Conservation (phyloP, 2,329 filamentous ascomycete genomes). For the Fusarium napiforme region DNA sequence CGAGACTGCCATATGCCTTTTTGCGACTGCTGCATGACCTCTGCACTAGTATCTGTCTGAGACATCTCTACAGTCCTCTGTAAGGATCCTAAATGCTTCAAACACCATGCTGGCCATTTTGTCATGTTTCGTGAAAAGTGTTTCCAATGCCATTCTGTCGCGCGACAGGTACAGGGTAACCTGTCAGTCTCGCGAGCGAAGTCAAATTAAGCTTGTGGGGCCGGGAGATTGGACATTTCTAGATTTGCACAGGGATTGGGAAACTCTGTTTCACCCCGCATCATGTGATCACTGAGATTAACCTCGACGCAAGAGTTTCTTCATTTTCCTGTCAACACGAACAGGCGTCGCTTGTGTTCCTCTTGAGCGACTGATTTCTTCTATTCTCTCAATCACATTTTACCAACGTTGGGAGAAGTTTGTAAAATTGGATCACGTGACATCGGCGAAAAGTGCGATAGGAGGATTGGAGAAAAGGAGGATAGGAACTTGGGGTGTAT, state of each 20-base stretch:
- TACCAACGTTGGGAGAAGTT: too few relatives aligned
- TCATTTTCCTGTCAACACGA: fast-evolving
- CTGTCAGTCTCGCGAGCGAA: not conserved
- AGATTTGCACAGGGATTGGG: not conserved
- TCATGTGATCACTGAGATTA: not conserved
- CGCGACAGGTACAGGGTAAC: not conserved
- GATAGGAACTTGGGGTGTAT: not conserved
- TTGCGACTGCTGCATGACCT: fast-evolving
- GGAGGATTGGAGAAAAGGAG: not conserved
- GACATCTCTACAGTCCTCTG: not conserved
- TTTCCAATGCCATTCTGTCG: not conserved
- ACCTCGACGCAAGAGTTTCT: not conserved
- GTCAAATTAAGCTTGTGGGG: not conserved
- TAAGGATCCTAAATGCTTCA: not conserved
- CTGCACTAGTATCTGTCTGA: fast-evolving
- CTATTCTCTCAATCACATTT: too few relatives aligned
- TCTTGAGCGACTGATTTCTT: fast-evolving
- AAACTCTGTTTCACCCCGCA: not conserved
- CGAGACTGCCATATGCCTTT: fast-evolving
- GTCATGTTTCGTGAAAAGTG: not conserved
- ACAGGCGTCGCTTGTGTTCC: fast-evolving
- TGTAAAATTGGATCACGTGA: not conserved
- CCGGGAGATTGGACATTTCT: fast-evolving
- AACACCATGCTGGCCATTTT: not conserved
- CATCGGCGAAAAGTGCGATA: fast-evolving